These are phyloP conservation scores for Plasmodium vinckei DNA, from an alignment of 169 alveolate genomes.

Conservation along the genomic window DNA sequence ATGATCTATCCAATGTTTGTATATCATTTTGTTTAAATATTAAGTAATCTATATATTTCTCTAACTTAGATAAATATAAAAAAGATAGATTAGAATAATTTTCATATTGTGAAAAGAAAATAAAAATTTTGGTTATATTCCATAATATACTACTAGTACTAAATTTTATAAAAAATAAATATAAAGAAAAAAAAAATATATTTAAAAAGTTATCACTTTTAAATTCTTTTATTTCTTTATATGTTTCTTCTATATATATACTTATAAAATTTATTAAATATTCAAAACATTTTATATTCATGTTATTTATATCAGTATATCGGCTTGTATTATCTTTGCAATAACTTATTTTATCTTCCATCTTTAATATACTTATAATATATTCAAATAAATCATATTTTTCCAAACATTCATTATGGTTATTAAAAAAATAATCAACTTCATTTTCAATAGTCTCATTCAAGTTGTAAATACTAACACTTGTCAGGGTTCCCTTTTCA, in stretches of 20 bases:
- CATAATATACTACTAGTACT: slow-evolving; percentile 53
- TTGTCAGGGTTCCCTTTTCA: too few relatives aligned
- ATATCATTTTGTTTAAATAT: slow-evolving; percentile 20
- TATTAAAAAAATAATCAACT: background rate
- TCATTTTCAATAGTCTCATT: too few relatives aligned
- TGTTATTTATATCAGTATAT: background rate
- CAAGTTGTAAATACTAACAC: too few relatives aligned
- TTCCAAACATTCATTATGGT: slow-evolving; percentile 10
- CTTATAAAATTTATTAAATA: slow-evolving; percentile 32
- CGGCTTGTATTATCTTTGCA: background rate
- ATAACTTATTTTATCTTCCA: slow-evolving; percentile 13
- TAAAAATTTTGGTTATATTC: slow-evolving; percentile 43
- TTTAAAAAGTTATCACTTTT: slow-evolving; percentile 20
- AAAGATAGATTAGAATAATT: background rate
- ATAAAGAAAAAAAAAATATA: slow-evolving; percentile 38
- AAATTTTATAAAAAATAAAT: slow-evolving; percentile 34
- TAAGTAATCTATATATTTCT: slow-evolving; percentile 12
- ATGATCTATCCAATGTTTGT: slow-evolving; percentile 19
- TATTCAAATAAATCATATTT: slow-evolving; percentile 56
- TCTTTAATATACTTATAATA: slow-evolving; percentile 24
- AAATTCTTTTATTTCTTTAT: slow-evolving; percentile 61
- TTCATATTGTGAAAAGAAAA: slow-evolving; percentile 34
- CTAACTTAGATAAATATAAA: slow-evolving; percentile 6
- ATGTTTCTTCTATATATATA: slow-evolving; percentile 40
- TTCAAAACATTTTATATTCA: slow-evolving; percentile 24